phyloP scores from a whole-genome alignment of 495 filamentous ascomycete species.

The Xeromyces bisporus region DNA sequence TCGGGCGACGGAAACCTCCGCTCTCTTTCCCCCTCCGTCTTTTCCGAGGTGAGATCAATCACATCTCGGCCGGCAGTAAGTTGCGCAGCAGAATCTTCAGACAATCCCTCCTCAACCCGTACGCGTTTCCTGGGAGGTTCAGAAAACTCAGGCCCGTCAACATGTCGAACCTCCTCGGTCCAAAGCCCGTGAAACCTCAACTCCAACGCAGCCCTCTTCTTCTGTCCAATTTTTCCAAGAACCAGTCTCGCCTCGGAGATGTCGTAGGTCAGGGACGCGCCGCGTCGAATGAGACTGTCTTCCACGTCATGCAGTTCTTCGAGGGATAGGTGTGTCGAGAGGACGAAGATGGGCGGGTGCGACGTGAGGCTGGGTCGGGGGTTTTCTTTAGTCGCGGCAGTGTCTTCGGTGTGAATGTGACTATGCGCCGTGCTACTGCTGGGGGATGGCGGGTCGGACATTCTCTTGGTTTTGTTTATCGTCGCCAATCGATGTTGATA shows the following conservation, averaged over 20 bases:
- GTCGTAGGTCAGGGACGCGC: conserved; percentile 51
- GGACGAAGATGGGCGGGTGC: conserved; percentile 52
- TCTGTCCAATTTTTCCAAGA: conserved; percentile 51
- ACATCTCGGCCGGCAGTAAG: conserved; percentile 4
- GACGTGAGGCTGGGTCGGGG: conserved; percentile 3
- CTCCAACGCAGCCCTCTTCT: conserved; percentile 59
- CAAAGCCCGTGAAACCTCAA: conserved; percentile 45
- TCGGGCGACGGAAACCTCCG: conserved; percentile 1
- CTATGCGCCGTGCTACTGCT: too few species aligned
- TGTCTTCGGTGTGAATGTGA: too few species aligned
- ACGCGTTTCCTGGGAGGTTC: conserved; percentile 14
- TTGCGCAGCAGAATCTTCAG: too few species aligned
- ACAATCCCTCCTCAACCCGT: conserved; percentile 2
- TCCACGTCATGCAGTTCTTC: conserved; percentile 46
- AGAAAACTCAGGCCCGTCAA: background rate
- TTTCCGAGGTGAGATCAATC: conserved; percentile 17
- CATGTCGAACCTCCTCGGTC: conserved; percentile 33
- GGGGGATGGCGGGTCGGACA: too few species aligned
- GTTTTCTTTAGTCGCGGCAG: too few species aligned
- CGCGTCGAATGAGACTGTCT: conserved; percentile 35
- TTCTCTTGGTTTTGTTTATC: too few species aligned
- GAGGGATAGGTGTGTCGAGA: conserved; percentile 48
- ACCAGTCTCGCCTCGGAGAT: conserved; percentile 55
- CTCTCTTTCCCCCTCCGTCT: conserved; percentile 17
- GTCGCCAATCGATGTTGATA: too few species aligned